These are phyloP conservation scores for Mycosphaerella sp. DNA, from an alignment of 2,329 filamentous ascomycete genomes.

Conservation along the genomic window DNA sequence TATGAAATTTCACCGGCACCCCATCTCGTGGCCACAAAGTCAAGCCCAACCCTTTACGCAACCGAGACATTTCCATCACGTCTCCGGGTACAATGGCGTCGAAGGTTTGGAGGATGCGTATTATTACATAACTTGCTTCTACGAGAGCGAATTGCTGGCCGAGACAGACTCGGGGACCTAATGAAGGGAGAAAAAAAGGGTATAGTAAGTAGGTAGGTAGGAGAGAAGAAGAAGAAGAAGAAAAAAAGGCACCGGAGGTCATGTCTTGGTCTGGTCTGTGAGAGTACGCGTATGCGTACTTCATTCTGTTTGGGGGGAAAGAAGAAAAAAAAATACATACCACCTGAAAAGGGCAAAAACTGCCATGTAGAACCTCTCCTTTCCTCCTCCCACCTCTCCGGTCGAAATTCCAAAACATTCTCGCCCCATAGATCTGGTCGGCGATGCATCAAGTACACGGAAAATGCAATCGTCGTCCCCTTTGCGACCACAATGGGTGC, in stretches of 20 bases:
- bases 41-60: conserved; percentile 26
- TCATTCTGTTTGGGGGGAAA: no score
- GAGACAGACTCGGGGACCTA: conserved; percentile 23
- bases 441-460: conserved; percentile 46
- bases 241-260: no score
- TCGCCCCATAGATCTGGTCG: conserved; percentile 44
- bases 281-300: no score
- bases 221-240: no score
- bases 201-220: no score
- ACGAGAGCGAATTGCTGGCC: conserved; percentile 68
- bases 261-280: no score
- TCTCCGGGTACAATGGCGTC: conserved; percentile 36
- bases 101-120: conserved; percentile 65
- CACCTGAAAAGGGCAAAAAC: conserved; percentile 35
- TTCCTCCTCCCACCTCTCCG: conserved; percentile 42
- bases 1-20: conserved; percentile 23
- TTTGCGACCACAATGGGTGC: conserved; percentile 47
- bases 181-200: no score
- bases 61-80: conserved; percentile 25
- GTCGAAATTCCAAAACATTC: conserved; percentile 45
- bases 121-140: conserved; percentile 67
- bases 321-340: conserved; percentile 2
- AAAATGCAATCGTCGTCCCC: conserved; percentile 42
- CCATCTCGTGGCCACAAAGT: conserved; percentile 26
- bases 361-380: conserved; percentile 26